Base-by-base conservation (phyloP, 164 flowering plant genomes). In the Piper longum region DNA sequence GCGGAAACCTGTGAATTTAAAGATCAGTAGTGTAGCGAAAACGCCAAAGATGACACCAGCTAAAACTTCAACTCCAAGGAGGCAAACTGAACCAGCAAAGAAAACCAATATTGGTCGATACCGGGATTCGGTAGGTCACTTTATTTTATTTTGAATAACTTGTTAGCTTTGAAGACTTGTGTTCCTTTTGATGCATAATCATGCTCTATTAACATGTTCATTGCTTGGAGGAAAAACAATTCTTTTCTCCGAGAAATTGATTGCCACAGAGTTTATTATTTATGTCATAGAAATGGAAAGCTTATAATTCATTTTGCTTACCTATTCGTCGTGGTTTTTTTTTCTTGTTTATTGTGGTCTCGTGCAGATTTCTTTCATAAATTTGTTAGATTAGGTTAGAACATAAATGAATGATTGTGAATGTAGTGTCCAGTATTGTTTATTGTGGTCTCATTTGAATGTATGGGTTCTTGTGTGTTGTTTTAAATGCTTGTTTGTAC, bases 11-110 rank as follows among this genome's bases (percentile, higher is more conserved):
- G 64, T 72, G 13, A 65, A 43, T 60, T 43, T 76, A 19, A 85
- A 75, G 71, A 18, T 65, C 43, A 57, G 82, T 54, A 67, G 16
- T 74, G 57, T 69, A 65, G 57, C 70, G 41, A 83, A 76, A 67
- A 83, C 81, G 9, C 78, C 89, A 43, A 81, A 81, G 73, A 14
- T 69, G 66, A 76, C 82, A 56, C 75, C 84, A 16, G 66, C 68
- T 41, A 89, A 85, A 76, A 75, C 70, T 70, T 80, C 83, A 26
- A 79, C 84, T 64, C 82, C 83, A 1, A 85, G 68, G 76, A 81
- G 81, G 67, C 79, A 60, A 64, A 75, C 79, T 45, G 76, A 74
- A 41, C 78, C 87, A 39, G 65, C 83, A 43, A 88, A 75, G 66
- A 71, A 66, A 9, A 63, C 69, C 7, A 70, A 59, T 59, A 55